phyloP scores from a whole-genome alignment of 1,139 yeast species.

The Saccharomycopsis hybrid region DNA sequence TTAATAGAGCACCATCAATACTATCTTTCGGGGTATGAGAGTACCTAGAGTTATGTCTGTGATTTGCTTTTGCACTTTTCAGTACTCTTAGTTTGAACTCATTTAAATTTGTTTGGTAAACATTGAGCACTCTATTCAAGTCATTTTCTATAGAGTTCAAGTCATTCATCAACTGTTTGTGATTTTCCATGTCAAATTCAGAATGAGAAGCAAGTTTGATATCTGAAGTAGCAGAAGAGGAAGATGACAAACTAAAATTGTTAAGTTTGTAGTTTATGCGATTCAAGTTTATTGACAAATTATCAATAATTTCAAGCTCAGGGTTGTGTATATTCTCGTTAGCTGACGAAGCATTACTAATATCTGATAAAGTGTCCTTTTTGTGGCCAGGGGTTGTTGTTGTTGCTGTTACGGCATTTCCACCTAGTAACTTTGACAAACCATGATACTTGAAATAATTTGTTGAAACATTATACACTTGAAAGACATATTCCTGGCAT shows the following conservation, averaged over 20 bases:
- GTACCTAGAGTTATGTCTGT: neutral
- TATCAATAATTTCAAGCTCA: neutral
- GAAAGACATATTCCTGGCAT: too few relatives aligned
- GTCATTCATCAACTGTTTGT: neutral
- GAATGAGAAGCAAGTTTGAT: neutral
- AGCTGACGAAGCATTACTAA: too few relatives aligned
- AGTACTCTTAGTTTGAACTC: neutral
- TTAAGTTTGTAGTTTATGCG: constrained; percentile 4
- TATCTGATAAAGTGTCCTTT: too few relatives aligned
- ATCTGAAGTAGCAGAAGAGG: neutral
- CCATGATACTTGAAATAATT: too few relatives aligned
- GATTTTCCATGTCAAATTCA: neutral
- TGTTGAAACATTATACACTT: too few relatives aligned
- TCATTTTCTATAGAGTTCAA: constrained; percentile 3
- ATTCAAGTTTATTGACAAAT: constrained; percentile 1
- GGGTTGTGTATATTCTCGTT: too few relatives aligned
- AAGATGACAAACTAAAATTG: neutral
- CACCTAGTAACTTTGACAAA: too few relatives aligned
- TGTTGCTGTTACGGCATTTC: too few relatives aligned
- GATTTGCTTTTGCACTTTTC: neutral
- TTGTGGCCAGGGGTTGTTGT: too few relatives aligned
- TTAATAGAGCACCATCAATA: neutral
- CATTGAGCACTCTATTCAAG: neutral
- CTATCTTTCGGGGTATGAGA: neutral
- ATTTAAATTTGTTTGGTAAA: neutral